Evolutionary conservation across 1,284 basidiomycete species (phyloP).

Genomic region (Irpex sp.): DNA sequence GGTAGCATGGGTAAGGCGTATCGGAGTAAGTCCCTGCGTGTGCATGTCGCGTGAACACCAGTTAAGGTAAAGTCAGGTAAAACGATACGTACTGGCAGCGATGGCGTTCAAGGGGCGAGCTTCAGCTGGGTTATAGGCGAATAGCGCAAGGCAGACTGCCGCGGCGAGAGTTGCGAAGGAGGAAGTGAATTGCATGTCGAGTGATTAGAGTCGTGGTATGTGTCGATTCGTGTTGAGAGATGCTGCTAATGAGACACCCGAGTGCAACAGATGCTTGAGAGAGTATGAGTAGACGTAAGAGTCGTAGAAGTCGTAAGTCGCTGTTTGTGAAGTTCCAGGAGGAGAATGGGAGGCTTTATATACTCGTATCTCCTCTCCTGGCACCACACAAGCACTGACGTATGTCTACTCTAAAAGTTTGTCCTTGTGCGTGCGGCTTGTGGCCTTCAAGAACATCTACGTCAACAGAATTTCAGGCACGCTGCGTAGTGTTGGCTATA

Average conservation of each 20-base stretch:
- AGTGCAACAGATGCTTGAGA: not conserved
- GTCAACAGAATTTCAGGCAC: not conserved
- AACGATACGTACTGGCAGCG: not conserved
- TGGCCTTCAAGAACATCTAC: not conserved
- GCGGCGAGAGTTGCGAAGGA: not conserved
- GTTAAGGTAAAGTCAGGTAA: not conserved
- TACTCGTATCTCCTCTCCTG: not conserved
- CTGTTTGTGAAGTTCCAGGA: not conserved
- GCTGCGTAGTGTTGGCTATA: not conserved
- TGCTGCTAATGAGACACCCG: not conserved
- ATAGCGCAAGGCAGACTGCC: not conserved
- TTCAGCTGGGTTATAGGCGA: not conserved
- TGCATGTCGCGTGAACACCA: too few species aligned
- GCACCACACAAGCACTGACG: not conserved
- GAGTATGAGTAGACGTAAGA: not conserved
- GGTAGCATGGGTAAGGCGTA: constrained; percentile 6
- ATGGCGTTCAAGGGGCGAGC: not conserved
- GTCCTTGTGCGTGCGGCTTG: not conserved
- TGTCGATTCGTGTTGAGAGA: not conserved
- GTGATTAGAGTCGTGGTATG: not conserved
- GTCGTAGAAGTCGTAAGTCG: not conserved
- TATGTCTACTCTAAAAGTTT: not conserved
- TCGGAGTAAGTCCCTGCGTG: not conserved
- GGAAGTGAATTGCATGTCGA: not conserved
- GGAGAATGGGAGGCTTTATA: not conserved